Base-by-base conservation (phyloP, 176 grass and related monocot species). In the Secale cereale region DNA sequence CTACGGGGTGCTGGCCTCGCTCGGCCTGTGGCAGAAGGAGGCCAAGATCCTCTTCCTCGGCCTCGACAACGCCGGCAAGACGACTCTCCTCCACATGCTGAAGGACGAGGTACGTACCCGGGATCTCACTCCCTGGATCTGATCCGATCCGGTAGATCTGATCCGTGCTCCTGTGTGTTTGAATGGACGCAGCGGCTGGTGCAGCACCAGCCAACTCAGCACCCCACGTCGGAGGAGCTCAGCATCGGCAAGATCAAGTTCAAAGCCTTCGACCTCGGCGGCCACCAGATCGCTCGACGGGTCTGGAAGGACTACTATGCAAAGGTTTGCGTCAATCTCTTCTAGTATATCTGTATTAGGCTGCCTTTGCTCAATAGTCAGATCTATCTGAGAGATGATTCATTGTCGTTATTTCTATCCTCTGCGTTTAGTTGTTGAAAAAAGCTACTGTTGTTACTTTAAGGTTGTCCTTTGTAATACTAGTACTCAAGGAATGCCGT, bases 221-320 rank as follows among this genome's bases (percentile, higher is more conserved):
- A 91, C 63, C 92, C 92, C 9, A 94, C 92, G 62, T 94, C 92
- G 27, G 92, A 94, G 86, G 92, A 94, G 92, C 92, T 94, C 67
- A 94, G 92, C 88, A 94, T 94, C 61, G 92, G 92, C 36, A 88
- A 86, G 80, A 94, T 94, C 86, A 94, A 94, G 88, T 94, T 94
- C 92, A 94, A 94, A 76, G 92, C 92, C 35, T 94, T 94, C 35
- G 92, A 94, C 70, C 86, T 94, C 41, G 92, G 92, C 45, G 92
- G 92, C 27, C 92, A 94, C 86, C 92, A 91, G 86, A 91, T 94
- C 74, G 92, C 92, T 10, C 88, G 92, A 59, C 88, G 92, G 70
- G 92, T 94, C 88, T 94, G 92, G 92, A 94, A 94, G 59, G 92
- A 94, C 35, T 94, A 94, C 76, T 94, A 94, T 41, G 92, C 92